Conservation (phyloP, 805 yeast species). For the Grigorovia yakushimaensis region DNA sequence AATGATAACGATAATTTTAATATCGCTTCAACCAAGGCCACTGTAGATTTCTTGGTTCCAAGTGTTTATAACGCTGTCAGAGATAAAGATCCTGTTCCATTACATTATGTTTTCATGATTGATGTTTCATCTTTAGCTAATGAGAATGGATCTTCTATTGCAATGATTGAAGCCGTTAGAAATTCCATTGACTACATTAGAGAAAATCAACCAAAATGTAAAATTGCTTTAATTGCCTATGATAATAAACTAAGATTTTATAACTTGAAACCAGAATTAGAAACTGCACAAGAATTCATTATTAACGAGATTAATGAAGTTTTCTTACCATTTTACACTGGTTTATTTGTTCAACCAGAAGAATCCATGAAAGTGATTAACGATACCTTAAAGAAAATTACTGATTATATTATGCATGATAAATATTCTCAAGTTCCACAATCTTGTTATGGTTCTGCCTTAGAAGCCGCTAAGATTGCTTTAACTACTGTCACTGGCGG, state of each 20-base stretch:
- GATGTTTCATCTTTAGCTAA: constrained; percentile 58
- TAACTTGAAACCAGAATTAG: constrained; percentile 48
- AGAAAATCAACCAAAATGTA: constrained; percentile 33
- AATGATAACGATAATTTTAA: constrained; percentile 43
- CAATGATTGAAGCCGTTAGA: constrained; percentile 63
- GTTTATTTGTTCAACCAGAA: constrained; percentile 70
- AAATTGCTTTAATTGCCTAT: constrained; percentile 64
- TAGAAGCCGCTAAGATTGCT: constrained; percentile 56
- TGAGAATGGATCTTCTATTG: constrained; percentile 42
- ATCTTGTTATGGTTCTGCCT: constrained; percentile 72
- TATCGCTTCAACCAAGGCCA: constrained; percentile 65
- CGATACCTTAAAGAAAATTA: constrained; percentile 46
- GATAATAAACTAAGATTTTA: constrained; percentile 67
- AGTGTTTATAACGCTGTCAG: constrained; percentile 50
- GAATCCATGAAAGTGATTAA: constrained; percentile 58
- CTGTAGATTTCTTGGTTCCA: constrained; percentile 79
- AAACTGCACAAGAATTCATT: constrained; percentile 48
- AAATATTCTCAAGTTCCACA: constrained; percentile 32
- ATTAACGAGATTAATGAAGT: constrained; percentile 50
- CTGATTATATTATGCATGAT: constrained; percentile 29
- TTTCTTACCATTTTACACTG: constrained; percentile 69
- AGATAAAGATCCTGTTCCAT: constrained; percentile 33
- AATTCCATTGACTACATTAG: constrained; percentile 35
- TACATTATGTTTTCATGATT: constrained; percentile 63
- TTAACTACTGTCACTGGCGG: constrained; percentile 37